Evolutionary conservation across 2,329 filamentous ascomycete genomes (phyloP).

Genomic region (Arthrobotrys conoides): DNA sequence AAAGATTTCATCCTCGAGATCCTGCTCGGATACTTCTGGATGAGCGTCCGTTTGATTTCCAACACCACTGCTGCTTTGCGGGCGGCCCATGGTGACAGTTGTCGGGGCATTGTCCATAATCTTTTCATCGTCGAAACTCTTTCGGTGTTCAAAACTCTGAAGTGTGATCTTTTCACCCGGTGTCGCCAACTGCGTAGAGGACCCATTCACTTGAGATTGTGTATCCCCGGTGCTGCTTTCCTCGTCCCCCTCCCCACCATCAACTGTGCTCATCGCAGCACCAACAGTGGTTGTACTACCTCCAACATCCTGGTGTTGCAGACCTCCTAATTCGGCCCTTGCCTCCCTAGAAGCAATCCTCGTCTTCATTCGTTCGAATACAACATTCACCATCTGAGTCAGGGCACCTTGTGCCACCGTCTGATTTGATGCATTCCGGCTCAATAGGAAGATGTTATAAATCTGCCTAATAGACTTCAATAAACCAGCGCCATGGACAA

Average conservation of each 20-base stretch:
- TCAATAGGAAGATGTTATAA: constrained; percentile 98
- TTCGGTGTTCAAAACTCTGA: constrained; percentile 78
- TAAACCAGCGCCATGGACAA: constrained; percentile 95
- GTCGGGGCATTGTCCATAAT: constrained; percentile 78
- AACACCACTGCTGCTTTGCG: constrained; percentile 71
- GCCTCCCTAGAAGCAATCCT: constrained; percentile 89
- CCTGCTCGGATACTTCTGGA: constrained; percentile 70
- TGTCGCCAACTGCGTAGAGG: constrained; percentile 62
- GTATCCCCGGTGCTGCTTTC: constrained; percentile 54
- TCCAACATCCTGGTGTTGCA: constrained; percentile 52
- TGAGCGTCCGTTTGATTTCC: constrained; percentile 66
- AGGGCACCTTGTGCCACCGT: constrained; percentile 96
- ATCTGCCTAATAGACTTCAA: constrained; percentile 97
- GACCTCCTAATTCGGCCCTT: constrained; percentile 69
- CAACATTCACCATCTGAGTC: constrained; percentile 98
- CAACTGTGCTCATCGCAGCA: constrained; percentile 58
- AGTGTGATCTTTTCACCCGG: constrained; percentile 74
- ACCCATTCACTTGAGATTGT: constrained; percentile 35
- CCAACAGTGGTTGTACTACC: constrained; percentile 62
- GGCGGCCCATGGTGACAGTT: constrained; percentile 71
- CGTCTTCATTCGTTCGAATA: constrained; percentile 93
- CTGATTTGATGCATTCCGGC: constrained; percentile 93
- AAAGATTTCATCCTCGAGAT: constrained; percentile 92
- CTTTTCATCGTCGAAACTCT: constrained; percentile 76
- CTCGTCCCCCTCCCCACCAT: constrained; percentile 61